Evolutionary conservation across 2,329 filamentous ascomycete genomes (phyloP), one percentile per base, ranked within the genome.

Genomic region (Fusarium nematophilum): DNA sequence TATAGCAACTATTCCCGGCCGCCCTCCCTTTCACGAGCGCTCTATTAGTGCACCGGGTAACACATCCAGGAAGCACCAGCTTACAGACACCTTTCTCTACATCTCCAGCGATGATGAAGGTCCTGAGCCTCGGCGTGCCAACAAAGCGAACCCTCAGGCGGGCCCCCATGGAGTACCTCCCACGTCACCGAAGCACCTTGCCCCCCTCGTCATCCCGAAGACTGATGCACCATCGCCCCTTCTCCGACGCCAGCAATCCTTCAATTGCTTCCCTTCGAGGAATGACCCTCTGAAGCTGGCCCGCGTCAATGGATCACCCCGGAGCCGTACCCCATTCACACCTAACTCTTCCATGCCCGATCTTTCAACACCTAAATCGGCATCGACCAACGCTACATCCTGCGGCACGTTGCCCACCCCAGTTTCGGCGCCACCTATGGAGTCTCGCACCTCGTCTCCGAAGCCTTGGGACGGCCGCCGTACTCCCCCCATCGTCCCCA

Each of bases 1-100:
- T 37, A 3, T 62, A 89, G 87, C 88, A 59, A 90, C 88, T 23
- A 88, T 90, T 63, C 88, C 88, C 27, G 87, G 86, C 33, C 82
- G 86, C 6, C 86, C 86, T 50, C 80, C 87, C 27, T 73, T 89
- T 21, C 86, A 89, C 64, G 87, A 89, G 74, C 81, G 86, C 52
- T 89, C 86, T 30, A 83, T 81, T 53, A 88, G 85, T 70, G 84
- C 85, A n/a, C 85, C 86, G 2, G 81, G 81, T 8, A 75, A 79
- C 58, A 79, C 76, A 46, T 79, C 79, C 76, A 79, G 79, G 62
- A 78, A 80, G 42, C 76, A 81, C 51, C 49, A 53, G 7, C 36
- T 68, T 14, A 42, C 58, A 9, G 60, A 70, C 37, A 69, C 65
- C 6, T 70, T 70, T 27, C 64, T 70, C 25, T 63, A 61, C 23